Conservation (phyloP, 495 filamentous ascomycete species). For the Hypoxylon crocopeplum region DNA sequence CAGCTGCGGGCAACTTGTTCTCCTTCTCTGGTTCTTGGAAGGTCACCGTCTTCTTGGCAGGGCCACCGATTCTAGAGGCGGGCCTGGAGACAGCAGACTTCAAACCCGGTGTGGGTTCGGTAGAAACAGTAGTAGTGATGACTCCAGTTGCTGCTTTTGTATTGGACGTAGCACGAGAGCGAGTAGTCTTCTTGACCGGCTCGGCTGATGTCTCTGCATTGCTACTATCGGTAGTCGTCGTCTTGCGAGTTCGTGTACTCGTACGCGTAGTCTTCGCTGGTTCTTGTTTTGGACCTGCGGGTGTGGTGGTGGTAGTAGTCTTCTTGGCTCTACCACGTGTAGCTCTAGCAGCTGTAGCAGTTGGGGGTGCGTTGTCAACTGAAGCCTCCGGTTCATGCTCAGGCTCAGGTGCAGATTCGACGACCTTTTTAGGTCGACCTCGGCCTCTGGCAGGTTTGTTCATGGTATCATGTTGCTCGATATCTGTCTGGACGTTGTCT, state of each 20-base stretch:
- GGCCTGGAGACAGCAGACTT: constrained; percentile 46
- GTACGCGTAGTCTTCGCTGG: constrained; percentile 41
- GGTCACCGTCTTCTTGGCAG: constrained; percentile 60
- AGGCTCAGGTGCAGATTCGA: constrained; percentile 25
- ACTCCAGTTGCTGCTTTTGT: constrained; percentile 37
- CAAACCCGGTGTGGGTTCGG: constrained; percentile 47
- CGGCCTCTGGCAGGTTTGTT: constrained; percentile 43
- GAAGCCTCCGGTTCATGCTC: constrained; percentile 25
- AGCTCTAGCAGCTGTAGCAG: constrained; percentile 18
- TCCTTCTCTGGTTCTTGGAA: constrained; percentile 66
- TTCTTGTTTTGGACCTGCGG: constrained; percentile 29
- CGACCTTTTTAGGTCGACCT: constrained; percentile 55
- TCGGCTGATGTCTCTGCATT: constrained; percentile 33
- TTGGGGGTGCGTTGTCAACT: constrained; percentile 14
- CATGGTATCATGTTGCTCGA: constrained; percentile 34
- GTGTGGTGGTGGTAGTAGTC: constrained; percentile 11
- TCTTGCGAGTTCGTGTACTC: constrained; percentile 46
- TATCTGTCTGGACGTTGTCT: constrained; percentile 31
- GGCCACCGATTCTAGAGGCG: constrained; percentile 16
- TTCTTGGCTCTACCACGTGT: constrained; percentile 38
- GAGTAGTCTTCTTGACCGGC: constrained; percentile 46
- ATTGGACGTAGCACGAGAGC: constrained; percentile 44
- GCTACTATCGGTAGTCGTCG: constrained; percentile 25
- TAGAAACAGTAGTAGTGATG: constrained; percentile 36
- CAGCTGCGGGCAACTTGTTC: constrained; percentile 49